phyloP scores from a whole-genome alignment of 2,329 filamentous ascomycete genomes.

The Epichloe baconii region DNA sequence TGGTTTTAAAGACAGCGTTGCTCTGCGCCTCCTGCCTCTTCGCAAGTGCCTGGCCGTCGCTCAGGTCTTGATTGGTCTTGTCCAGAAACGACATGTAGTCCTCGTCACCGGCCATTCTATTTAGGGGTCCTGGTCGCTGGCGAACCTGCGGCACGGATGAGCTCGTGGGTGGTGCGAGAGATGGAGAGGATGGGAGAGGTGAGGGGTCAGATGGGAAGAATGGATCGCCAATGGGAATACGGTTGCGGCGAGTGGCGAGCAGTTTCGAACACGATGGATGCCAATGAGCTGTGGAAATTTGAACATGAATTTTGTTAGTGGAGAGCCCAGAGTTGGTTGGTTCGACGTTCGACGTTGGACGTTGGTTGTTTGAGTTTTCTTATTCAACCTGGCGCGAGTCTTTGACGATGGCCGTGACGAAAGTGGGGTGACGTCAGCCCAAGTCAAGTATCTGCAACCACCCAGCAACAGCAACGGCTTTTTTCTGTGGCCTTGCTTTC shows the following conservation, averaged over 20 bases:
- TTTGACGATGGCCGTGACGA: slow-evolving; percentile 1
- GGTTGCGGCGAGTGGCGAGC: not conserved
- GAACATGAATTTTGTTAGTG: not conserved
- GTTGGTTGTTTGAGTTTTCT: not conserved
- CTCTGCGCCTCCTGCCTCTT: slow-evolving; percentile 9
- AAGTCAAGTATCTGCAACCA: not conserved
- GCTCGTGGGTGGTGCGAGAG: not conserved
- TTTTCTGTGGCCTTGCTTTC: too few species aligned
- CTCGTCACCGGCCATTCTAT: slow-evolving; percentile 59
- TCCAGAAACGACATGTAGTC: slow-evolving; percentile 76
- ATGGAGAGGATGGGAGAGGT: not conserved
- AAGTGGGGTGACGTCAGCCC: slow-evolving; percentile 20
- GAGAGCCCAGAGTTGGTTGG: not conserved
- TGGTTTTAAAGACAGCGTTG: slow-evolving; percentile 33
- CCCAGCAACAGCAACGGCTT: too few species aligned
- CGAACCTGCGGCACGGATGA: slow-evolving; percentile 9
- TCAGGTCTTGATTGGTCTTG: slow-evolving; percentile 72
- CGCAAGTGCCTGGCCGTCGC: slow-evolving; percentile 25
- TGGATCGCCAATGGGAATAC: not conserved
- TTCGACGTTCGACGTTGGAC: not conserved
- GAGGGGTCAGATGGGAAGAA: not conserved
- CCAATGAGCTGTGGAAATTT: not conserved
- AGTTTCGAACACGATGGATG: not conserved
- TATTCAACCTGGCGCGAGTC: not conserved
- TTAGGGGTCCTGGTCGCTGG: not conserved